Base-by-base conservation (phyloP, 169 alveolate genomes). In the Eimeria falciformis region DNA sequence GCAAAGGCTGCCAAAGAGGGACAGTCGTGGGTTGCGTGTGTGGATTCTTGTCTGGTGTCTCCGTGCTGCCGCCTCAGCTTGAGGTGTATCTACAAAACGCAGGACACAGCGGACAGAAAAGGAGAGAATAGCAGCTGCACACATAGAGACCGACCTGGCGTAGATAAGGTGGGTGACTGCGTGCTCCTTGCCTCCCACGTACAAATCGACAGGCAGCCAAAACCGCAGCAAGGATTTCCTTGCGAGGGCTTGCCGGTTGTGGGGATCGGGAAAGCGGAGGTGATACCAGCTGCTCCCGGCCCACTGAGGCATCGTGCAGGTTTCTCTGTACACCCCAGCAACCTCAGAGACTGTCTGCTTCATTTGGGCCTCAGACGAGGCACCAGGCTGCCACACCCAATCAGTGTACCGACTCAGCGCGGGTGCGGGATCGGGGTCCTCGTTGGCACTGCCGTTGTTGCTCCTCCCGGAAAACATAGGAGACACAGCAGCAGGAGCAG, bases 151-250 rank as follows among this genome's bases (percentile, higher is more conserved):
- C 12, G 9, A 69, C 92, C 99, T 92, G 18, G 99, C 96, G 81
- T 98, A 98, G 0, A 98, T 95, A 3, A 98, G 95, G 92, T 98
- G 99, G 84, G 98, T 93, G 14, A 98, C 98, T 12, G 99, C 98
- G 85, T 98, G 99, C 90, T 98, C 99, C 86, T 95, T 95, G 0
- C 99, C 99, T 4, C 99, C 99, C 9, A 98, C 96, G 84, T 98
- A 98, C n/a, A 97, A 46, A 82, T 98, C 98, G 1, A 98, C 99
- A 5, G 99, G 99, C 91, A 97, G 82, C 99, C 99, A 98, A 29
- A 81, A 82, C 21, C 93, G 85, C 18, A 92, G 95, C 29, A 90
- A 69, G 27, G 83, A 43, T 12, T 25, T 25, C 47, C 75, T 23
- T 12, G 92, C 92, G 83, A 43, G 83, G 37, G 75, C 55, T 23